Percentiles rank a stretch among this genome's conserved stretches.
Evolutionary conservation across 352 stramenopile genomes (phyloP).

Genomic region (Phytophthora quininea): DNA sequence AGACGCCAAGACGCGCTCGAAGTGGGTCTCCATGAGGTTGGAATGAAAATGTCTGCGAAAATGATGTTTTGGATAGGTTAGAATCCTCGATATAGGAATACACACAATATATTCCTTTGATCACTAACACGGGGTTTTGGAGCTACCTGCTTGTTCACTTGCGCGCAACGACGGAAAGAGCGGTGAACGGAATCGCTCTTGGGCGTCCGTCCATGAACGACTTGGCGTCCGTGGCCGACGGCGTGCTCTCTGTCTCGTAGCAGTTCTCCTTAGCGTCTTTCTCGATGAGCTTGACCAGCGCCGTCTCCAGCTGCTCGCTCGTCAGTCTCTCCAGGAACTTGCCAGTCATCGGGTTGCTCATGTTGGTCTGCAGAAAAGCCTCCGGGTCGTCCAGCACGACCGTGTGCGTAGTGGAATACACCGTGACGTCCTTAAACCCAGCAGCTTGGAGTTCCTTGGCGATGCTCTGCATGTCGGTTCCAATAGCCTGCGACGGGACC

Average conservation of each 20-base stretch:
- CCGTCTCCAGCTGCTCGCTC: constrained; percentile 26
- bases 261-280: constrained; percentile 29
- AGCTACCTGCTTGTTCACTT: constrained; percentile 23
- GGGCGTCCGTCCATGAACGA: constrained; percentile 26
- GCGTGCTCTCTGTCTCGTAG: constrained; percentile 9
- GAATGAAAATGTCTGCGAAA: background rate
- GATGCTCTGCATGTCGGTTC: constrained; percentile 17
- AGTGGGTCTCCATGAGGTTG: constrained; percentile 59
- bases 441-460: constrained; percentile 30
- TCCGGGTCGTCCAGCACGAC: constrained; percentile 40
- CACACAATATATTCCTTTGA: no score
- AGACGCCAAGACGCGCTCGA: constrained; percentile 59
- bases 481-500: constrained; percentile 14
- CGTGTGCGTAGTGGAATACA: constrained; percentile 35
- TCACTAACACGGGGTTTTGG: no score
- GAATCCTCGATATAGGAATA: no score
- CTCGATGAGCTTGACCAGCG: constrained; percentile 25
- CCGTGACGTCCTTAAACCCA: constrained; percentile 31
- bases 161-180: constrained; percentile 29
- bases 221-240: constrained; percentile 1
- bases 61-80: background rate
- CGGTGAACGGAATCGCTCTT: constrained; percentile 32
- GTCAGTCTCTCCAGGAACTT: constrained; percentile 39
- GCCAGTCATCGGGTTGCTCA: constrained; percentile 32
- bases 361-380: constrained; percentile 24